A percentile compares a stretch with the other conserved stretches of the same genome.
These are phyloP conservation scores for Leishmania braziliensis DNA, from an alignment of 208 protist genomes.

Conservation along the genomic window DNA sequence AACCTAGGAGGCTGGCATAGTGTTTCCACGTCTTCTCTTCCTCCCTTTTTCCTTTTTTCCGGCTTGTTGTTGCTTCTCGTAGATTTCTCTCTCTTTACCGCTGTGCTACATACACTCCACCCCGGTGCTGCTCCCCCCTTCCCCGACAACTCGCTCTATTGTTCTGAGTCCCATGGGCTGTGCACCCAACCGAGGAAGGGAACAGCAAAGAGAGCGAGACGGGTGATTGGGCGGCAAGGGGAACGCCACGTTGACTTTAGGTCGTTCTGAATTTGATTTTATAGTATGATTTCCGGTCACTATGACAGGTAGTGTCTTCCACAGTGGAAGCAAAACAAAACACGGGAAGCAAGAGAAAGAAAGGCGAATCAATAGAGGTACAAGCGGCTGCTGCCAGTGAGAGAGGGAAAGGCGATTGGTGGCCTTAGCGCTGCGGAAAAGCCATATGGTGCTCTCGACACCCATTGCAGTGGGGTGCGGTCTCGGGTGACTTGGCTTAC, in stretches of 20 bases:
- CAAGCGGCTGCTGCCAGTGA: background rate
- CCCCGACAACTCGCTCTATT: background rate
- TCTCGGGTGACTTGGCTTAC: background rate
- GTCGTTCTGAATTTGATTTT: background rate
- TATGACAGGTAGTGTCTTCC: background rate
- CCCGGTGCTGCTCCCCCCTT: background rate
- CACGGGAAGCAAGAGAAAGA: background rate
- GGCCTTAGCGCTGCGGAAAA: background rate
- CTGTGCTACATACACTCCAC: background rate
- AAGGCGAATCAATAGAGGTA: background rate
- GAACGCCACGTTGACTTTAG: background rate
- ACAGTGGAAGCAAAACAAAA: background rate
- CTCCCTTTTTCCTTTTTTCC: background rate
- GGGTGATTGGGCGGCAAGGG: background rate
- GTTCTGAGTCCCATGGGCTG: background rate
- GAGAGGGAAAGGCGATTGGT: background rate
- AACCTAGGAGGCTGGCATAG: background rate
- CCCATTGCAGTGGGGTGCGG: background rate
- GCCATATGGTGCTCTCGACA: background rate
- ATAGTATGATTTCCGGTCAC: background rate
- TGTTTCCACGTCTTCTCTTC: background rate
- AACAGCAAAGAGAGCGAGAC: background rate
- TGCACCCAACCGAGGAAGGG: background rate
- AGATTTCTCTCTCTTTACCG: background rate
- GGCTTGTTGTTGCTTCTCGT: background rate